These are phyloP conservation scores for Hortaea sp. DNA, from an alignment of 2,329 filamentous ascomycete genomes.

Conservation along the genomic window DNA sequence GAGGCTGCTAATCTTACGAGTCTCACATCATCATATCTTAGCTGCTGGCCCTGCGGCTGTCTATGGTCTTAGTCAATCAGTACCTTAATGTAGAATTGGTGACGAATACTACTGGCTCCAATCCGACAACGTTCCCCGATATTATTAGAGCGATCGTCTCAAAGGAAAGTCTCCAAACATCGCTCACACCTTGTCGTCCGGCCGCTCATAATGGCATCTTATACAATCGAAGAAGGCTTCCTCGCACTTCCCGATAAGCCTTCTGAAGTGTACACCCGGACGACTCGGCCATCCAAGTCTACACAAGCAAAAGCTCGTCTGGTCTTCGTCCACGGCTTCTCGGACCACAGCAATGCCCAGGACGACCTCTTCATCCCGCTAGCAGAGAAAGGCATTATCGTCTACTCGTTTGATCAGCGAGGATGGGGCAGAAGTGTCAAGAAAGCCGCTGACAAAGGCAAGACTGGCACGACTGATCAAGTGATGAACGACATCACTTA, in stretches of 20 bases:
- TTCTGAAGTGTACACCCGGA: conserved; percentile 48
- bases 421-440: conserved; percentile 74
- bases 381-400: conserved; percentile 60
- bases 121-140: too few relatives aligned
- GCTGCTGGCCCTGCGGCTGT: too few relatives aligned
- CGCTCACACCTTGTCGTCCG: not conserved
- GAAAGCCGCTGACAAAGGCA: conserved; percentile 53
- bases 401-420: conserved; percentile 71
- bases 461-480: conserved; percentile 60
- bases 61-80: too few relatives aligned
- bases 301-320: conserved; percentile 58
- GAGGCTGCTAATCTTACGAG: too few relatives aligned
- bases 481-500: conserved; percentile 71
- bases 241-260: conserved; percentile 42
- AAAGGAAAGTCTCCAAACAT: too few relatives aligned
- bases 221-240: conserved; percentile 39
- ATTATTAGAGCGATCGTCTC: too few relatives aligned
- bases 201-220: conserved; percentile 1
- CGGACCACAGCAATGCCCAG: conserved; percentile 71
- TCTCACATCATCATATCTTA: too few relatives aligned
- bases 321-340: conserved; percentile 82
- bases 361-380: conserved; percentile 62
- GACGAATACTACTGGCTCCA: too few relatives aligned
- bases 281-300: conserved; percentile 39
- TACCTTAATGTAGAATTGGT: too few relatives aligned